Conservation (phyloP, 768 basidiomycete genomes). For the Clitopilus hobsonii region DNA sequence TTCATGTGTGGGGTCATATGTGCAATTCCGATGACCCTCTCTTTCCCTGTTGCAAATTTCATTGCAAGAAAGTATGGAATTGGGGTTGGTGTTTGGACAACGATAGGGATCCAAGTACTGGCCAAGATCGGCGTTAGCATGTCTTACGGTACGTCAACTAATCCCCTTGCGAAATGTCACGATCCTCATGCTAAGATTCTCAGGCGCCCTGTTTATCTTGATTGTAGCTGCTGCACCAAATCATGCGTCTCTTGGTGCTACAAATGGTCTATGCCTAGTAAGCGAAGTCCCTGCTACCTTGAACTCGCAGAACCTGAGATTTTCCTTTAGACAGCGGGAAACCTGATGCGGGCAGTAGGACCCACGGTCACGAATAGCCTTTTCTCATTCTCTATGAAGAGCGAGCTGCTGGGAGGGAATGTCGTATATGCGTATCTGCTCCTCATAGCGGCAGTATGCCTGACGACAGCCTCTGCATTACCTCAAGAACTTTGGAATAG, state of each 20-base stretch:
- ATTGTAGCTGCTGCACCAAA: conserved; percentile 38
- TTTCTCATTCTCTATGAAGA: conserved; percentile 47
- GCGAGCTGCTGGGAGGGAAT: conserved; percentile 40
- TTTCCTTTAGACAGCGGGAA: conserved; percentile 44
- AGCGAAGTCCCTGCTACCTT: background rate
- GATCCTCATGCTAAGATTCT: no score
- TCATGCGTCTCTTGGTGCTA: conserved; percentile 40
- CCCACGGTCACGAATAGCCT: conserved; percentile 54
- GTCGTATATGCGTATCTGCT: conserved; percentile 35
- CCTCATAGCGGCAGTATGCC: background rate
- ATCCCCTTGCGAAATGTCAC: conserved; percentile 2
- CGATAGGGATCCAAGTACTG: conserved; percentile 27
- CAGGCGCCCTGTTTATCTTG: conserved; percentile 45
- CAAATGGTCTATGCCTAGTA: conserved; percentile 36
- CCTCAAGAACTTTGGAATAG: background rate
- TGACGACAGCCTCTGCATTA: background rate
- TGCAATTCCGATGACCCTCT: conserved; percentile 19
- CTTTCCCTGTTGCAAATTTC: conserved; percentile 29
- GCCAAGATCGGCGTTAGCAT: conserved; percentile 21
- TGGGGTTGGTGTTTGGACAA: conserved; percentile 26
- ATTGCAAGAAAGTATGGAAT: conserved; percentile 27
- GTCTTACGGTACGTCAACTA: conserved; percentile 29
- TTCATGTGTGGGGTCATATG: conserved; percentile 32
- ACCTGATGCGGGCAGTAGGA: conserved; percentile 43
- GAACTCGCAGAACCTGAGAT: background rate